A percentile compares a stretch with the other conserved stretches of the same genome.
phyloP scores from a whole-genome alignment of 2,329 filamentous ascomycete species.

The Pseudogymnoascus sp. region DNA sequence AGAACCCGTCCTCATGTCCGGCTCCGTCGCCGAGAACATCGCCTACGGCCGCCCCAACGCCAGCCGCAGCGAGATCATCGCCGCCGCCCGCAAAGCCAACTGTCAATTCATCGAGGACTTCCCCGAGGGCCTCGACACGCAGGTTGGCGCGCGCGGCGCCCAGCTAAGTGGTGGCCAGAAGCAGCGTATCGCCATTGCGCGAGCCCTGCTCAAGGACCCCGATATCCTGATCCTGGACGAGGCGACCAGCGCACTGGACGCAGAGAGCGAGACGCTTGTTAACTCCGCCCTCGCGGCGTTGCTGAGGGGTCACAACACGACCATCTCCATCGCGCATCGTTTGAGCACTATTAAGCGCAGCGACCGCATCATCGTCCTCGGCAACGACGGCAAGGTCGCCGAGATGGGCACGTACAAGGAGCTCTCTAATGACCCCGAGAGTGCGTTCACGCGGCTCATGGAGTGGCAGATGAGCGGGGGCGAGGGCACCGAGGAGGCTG shows the following conservation, averaged over 20 bases:
- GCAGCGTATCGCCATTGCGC: conserved; percentile 88
- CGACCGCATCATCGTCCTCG: conserved; percentile 88
- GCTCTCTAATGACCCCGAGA: conserved; percentile 62
- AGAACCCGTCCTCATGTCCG: conserved; percentile 87
- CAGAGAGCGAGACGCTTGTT: conserved; percentile 92
- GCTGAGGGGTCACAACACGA: conserved; percentile 82
- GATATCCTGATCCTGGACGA: conserved; percentile 97
- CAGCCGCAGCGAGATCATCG: conserved; percentile 69
- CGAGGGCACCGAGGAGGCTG: conserved; percentile 43
- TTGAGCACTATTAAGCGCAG: conserved; percentile 94
- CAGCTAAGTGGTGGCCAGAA: conserved; percentile 96
- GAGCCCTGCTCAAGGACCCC: conserved; percentile 87
- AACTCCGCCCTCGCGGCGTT: conserved; percentile 80
- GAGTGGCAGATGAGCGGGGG: conserved; percentile 96
- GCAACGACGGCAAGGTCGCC: conserved; percentile 77
- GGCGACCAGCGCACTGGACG: conserved; percentile 89
- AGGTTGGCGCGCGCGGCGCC: conserved; percentile 83
- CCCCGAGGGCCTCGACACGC: conserved; percentile 88
- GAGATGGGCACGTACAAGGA: conserved; percentile 80
- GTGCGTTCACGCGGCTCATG: conserved; percentile 92
- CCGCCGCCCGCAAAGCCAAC: conserved; percentile 84
- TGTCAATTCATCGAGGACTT: conserved; percentile 96
- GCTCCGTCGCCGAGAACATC: conserved; percentile 81
- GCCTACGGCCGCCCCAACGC: conserved; percentile 80
- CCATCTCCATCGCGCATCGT: conserved; percentile 93